phyloP scores from a whole-genome alignment of 768 basidiomycete species.

The Dioszegia hungarica region DNA sequence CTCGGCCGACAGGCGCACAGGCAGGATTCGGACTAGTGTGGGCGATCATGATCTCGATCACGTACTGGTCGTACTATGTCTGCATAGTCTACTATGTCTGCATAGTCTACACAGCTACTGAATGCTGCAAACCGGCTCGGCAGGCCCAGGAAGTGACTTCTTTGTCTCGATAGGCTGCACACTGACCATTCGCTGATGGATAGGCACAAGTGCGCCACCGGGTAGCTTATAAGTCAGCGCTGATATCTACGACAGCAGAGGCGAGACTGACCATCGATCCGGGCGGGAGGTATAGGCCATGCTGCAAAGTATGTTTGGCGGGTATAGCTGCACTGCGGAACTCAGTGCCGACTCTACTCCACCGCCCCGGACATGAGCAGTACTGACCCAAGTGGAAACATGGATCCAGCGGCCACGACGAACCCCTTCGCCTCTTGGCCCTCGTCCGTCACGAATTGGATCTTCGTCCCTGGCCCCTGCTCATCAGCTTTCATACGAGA shows the following conservation, averaged over 20 bases:
- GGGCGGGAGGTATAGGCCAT: conserved; percentile 36
- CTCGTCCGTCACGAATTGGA: conserved; percentile 27
- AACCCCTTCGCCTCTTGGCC: conserved; percentile 30
- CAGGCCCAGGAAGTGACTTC: neutral
- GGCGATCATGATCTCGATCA: neutral
- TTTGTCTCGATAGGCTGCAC: conserved; percentile 36
- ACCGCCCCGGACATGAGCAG: neutral
- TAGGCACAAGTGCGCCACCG: conserved; percentile 6
- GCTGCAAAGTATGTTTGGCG: conserved; percentile 17
- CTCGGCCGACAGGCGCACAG: too few relatives aligned
- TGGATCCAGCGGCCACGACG: conserved; percentile 38
- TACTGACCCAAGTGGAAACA: conserved; percentile 37
- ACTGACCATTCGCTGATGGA: conserved; percentile 41
- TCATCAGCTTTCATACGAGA: neutral
- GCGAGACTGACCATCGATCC: conserved; percentile 37
- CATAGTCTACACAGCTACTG: neutral
- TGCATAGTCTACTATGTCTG: neutral
- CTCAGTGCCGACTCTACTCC: neutral
- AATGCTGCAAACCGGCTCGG: conserved; percentile 29
- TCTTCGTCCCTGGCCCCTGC: conserved; percentile 32
- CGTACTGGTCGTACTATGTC: neutral
- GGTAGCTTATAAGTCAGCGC: neutral
- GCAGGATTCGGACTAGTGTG: neutral
- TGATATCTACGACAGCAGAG: neutral
- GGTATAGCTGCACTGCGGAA: conserved; percentile 4